These are phyloP conservation scores for Fusarium coicis DNA, from an alignment of 2,329 filamentous ascomycete genomes.

Conservation along the genomic window DNA sequence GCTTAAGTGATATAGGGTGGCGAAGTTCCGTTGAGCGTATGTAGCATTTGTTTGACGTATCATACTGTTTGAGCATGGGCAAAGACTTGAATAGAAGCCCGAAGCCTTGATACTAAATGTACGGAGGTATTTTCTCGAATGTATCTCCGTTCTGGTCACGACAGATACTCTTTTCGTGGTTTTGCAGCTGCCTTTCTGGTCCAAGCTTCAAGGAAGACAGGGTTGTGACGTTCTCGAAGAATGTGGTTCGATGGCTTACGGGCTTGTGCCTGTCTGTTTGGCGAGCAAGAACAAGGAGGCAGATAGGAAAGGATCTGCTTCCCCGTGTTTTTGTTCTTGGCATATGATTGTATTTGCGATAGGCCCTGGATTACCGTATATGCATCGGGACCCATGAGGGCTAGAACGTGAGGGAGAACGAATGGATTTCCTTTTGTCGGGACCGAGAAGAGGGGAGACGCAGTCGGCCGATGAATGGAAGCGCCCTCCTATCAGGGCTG, in stretches of 20 bases:
- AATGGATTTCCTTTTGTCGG: constrained; percentile 11
- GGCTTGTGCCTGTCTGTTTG: constrained; percentile 15
- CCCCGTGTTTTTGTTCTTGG: constrained; percentile 25
- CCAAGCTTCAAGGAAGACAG: constrained; percentile 10
- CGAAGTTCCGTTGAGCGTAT: constrained; percentile 11
- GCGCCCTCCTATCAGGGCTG: constrained; percentile 6
- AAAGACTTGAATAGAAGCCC: constrained; percentile 1
- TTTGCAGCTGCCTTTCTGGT: constrained; percentile 29
- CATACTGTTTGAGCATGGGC: constrained; percentile 1
- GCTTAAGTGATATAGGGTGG: constrained; percentile 11
- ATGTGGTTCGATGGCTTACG: constrained; percentile 25
- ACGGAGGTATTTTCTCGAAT: not conserved
- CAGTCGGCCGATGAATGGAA: constrained; percentile 13
- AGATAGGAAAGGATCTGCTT: constrained; percentile 25
- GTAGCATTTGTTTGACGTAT: constrained; percentile 12
- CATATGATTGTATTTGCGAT: constrained; percentile 18
- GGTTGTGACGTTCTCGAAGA: constrained; percentile 1
- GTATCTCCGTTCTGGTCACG: not conserved
- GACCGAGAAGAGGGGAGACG: constrained; percentile 22
- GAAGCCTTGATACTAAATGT: not conserved
- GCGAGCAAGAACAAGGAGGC: constrained; percentile 3
- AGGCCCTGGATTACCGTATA: not conserved
- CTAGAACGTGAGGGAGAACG: not conserved
- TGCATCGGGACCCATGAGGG: not conserved
- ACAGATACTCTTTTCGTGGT: constrained; percentile 6